phyloP scores from a whole-genome alignment of 768 basidiomycete genomes.

The Boletus barrowsii region DNA sequence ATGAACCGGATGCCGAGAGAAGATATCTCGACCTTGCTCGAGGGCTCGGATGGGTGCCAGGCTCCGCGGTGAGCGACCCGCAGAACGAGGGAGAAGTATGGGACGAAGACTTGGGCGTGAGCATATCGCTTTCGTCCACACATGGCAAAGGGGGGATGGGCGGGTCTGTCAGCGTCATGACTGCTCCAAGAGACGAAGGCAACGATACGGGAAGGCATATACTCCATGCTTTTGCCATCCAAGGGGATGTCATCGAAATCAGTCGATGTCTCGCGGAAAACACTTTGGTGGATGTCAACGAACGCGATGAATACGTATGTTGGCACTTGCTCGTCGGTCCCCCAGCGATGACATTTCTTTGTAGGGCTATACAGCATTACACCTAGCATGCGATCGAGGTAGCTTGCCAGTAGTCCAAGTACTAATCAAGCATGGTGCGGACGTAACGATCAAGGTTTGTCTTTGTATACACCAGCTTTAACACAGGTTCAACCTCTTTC shows the following conservation, averaged over 20 bases:
- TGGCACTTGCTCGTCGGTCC: not conserved
- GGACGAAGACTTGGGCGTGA: constrained; percentile 39
- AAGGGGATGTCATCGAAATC: constrained; percentile 49
- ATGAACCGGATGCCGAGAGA: constrained; percentile 48
- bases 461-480: not conserved
- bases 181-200: constrained; percentile 36
- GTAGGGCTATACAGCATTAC: constrained; percentile 86
- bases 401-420: constrained; percentile 51
- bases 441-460: constrained; percentile 58
- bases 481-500: constrained; percentile 4
- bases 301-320: constrained; percentile 70
- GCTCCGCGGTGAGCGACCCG: constrained; percentile 11
- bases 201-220: constrained; percentile 39
- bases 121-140: constrained; percentile 19
- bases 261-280: constrained; percentile 40
- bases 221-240: constrained; percentile 64
- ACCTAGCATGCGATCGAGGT: constrained; percentile 85
- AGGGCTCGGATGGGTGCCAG: constrained; percentile 65
- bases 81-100: constrained; percentile 37
- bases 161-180: constrained; percentile 58
- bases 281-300: constrained; percentile 51
- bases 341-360: constrained; percentile 3
- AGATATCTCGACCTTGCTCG: constrained; percentile 69
- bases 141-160: constrained; percentile 47
- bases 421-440: constrained; percentile 64